Evolutionary conservation across 441 rosid species (phyloP).

Genomic region (Corymbia citriodora): DNA sequence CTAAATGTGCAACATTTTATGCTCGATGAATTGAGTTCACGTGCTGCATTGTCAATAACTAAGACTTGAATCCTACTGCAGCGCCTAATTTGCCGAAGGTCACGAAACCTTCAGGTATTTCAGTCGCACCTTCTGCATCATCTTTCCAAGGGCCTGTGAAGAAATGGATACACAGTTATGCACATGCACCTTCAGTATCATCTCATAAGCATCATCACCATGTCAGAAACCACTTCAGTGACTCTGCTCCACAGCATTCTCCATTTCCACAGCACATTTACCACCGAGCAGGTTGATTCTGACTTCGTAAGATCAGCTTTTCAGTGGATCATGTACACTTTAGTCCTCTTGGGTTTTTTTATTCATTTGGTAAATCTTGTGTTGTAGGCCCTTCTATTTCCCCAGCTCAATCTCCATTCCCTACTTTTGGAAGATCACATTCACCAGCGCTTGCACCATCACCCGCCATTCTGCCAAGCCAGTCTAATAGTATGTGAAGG

Average conservation of each 20-base stretch:
- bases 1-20: background rate
- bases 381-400: conserved; percentile 27
- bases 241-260: conserved; percentile 20
- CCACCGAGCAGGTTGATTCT: conserved; percentile 18
- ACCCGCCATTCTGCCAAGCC: conserved; percentile 8
- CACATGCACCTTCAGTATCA: conserved; percentile 22
- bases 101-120: conserved; percentile 37
- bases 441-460: conserved; percentile 27
- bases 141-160: conserved; percentile 18
- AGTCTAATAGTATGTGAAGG: conserved; percentile 23
- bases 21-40: background rate
- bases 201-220: conserved; percentile 25
- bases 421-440: conserved; percentile 20
- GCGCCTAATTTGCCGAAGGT: conserved; percentile 20
- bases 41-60: background rate
- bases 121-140: conserved; percentile 38
- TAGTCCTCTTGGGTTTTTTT: background rate
- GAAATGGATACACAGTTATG: conserved; percentile 20
- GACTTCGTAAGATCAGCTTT: background rate
- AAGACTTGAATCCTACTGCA: conserved; percentile 13
- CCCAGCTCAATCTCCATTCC: conserved; percentile 23
- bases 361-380: background rate
- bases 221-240: conserved; percentile 13
- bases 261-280: conserved; percentile 14
- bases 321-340: background rate